Conservation (phyloP, 2,329 filamentous ascomycete species). For the Colletotrichum godetiae region DNA sequence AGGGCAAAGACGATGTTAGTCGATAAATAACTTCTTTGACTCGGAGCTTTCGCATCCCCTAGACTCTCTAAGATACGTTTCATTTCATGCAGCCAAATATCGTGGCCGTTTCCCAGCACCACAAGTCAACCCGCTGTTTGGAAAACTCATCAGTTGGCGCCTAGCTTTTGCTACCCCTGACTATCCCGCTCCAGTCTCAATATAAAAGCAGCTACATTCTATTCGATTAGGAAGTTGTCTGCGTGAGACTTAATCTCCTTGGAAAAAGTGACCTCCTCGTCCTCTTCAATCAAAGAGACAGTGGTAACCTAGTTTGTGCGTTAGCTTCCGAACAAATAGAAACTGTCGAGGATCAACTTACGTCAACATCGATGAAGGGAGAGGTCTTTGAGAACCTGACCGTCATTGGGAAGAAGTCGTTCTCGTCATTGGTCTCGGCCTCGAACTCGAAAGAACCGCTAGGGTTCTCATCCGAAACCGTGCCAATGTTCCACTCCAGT, state of each 20-base stretch:
- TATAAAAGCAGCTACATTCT: constrained; percentile 45
- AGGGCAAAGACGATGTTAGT: neutral
- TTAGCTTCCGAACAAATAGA: neutral
- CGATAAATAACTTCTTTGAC: constrained; percentile 20
- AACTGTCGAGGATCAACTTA: constrained; percentile 61
- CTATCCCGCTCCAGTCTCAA: neutral
- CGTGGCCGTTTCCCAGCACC: constrained; percentile 23
- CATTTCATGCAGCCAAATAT: constrained; percentile 31
- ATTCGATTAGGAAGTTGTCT: constrained; percentile 82
- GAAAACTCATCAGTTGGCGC: constrained; percentile 31
- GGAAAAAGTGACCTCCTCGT: constrained; percentile 83
- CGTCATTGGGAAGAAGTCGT: constrained; percentile 98
- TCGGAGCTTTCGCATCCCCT: constrained; percentile 2
- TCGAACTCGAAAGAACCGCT: constrained; percentile 96
- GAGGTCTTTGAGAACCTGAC: constrained; percentile 87
- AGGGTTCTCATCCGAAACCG: constrained; percentile 83
- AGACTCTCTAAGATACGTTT: constrained; percentile 32
- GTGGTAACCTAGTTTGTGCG: constrained; percentile 64
- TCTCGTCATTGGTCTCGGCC: constrained; percentile 85
- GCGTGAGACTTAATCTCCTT: constrained; percentile 84
- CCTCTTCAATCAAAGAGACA: constrained; percentile 78
- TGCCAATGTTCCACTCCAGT: constrained; percentile 93
- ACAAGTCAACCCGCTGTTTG: constrained; percentile 32
- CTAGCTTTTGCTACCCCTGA: constrained; percentile 18
- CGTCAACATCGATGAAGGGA: constrained; percentile 93